Base-by-base conservation (phyloP, 2,329 filamentous ascomycete species). In the Chalaropsis ovoidea region DNA sequence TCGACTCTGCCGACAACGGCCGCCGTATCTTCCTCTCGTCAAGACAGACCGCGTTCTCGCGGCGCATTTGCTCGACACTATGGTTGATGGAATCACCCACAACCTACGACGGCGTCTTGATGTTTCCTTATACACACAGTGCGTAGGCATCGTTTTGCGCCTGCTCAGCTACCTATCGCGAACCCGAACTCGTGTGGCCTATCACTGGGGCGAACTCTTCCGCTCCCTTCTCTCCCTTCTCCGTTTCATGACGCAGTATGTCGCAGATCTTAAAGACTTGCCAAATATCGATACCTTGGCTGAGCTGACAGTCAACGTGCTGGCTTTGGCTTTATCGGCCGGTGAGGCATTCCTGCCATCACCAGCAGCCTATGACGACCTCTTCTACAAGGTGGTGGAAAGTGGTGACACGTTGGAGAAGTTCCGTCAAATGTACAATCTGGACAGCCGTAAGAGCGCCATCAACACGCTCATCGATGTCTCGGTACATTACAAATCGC, bases 301-400 rank as follows among this genome's bases (percentile, higher is more conserved):
- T 17, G 86, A 88, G 70, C 82, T 86, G 42, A 82, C 96, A 1
- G 86, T 94, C 63, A 91, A 94, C 72, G 78, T 96, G 5, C 80
- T 96, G 47, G 90, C 90, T 0, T 82, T 96, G 47, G 89, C 90
- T 1, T 80, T 99, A 7, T 94, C 89, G 1, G 84, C 86, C 1
- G 94, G 94, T 6, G 94, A 97, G 74, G 86, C 88, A 1, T 97
- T 99, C 75, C 81, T 99, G 7, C 94, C 93, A 0, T 89, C 89
- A 39, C 86, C 91, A 0, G 83, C 88, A 19, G 86, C 90, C 1
- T 97, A 97, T 75, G 94, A 99, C 71, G 94, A 99, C 72, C 80
- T 99, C 0, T 97, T 99, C 77, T 99, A 99, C 82, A 99, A 99
- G 76, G 83, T 97, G 1, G 91, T 97, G 31, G 94, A 99, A 75